phyloP scores from a whole-genome alignment of 192 early-diverging fungal species.

The Backusella mclennaniae region DNA sequence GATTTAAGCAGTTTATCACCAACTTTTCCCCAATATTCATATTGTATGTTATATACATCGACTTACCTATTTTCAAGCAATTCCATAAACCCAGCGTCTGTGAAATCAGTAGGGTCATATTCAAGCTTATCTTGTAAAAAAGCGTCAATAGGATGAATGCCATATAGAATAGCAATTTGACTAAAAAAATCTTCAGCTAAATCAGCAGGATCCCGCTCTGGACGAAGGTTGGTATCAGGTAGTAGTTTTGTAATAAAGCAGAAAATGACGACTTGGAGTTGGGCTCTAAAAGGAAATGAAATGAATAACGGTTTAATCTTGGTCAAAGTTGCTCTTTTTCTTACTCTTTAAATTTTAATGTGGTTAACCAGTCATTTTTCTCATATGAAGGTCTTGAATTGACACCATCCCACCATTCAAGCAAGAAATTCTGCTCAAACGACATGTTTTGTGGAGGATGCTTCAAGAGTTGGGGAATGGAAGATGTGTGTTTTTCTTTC shows the following conservation, averaged over 20 bases:
- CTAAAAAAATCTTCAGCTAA: slow-evolving; percentile 7
- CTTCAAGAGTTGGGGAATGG: not conserved
- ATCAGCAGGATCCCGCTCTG: not conserved
- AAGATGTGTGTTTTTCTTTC: not conserved
- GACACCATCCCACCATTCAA: slow-evolving; percentile 10
- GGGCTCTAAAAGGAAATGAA: not conserved
- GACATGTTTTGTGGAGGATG: not conserved
- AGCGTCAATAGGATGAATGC: not conserved
- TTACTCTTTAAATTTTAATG: slow-evolving; percentile 10
- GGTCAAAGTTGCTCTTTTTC: not conserved
- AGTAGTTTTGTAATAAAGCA: slow-evolving; percentile 9
- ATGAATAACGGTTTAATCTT: not conserved
- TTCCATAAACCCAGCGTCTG: slow-evolving; percentile 1
- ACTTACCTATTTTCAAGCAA: not conserved
- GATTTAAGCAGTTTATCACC: not conserved
- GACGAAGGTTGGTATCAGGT: not conserved
- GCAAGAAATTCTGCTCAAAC: not conserved
- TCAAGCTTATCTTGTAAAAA: not conserved
- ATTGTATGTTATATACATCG: not conserved
- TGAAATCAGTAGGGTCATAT: slow-evolving; percentile 2
- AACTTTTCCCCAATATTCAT: too few species aligned
- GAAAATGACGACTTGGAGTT: not conserved
- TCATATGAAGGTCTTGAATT: not conserved
- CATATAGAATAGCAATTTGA: not conserved
- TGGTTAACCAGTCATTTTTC: not conserved